Evolutionary conservation across 495 filamentous ascomycete species (phyloP).

Genomic region (Darksidea phi): DNA sequence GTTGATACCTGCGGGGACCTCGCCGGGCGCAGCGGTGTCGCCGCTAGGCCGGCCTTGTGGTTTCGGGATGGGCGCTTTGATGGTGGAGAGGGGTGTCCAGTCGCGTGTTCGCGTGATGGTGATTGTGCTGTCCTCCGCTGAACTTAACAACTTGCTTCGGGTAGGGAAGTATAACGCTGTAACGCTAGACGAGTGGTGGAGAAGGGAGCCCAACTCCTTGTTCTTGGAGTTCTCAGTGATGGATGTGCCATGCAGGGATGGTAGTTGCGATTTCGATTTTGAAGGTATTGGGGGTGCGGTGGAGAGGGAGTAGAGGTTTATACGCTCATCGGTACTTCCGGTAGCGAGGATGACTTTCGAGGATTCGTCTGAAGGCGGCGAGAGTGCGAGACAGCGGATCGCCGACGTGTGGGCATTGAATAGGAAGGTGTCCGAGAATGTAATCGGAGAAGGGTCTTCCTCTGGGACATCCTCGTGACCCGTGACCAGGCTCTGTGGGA

Average conservation of each 20-base stretch:
- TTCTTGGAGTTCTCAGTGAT: constrained; percentile 81
- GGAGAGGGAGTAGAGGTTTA: constrained; percentile 91
- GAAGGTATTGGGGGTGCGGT: constrained; percentile 57
- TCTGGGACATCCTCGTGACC: constrained; percentile 3
- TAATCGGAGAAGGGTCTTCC: constrained; percentile 42
- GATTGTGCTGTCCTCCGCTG: constrained; percentile 83
- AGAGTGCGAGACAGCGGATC: constrained; percentile 86
- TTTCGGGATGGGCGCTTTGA: constrained; percentile 87
- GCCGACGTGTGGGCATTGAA: constrained; percentile 90
- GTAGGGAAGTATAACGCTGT: constrained; percentile 80
- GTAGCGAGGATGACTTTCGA: constrained; percentile 80
- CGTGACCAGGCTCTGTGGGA: constrained; percentile 45
- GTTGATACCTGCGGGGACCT: constrained; percentile 84
- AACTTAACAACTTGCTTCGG: constrained; percentile 79
- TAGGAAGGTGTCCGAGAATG: constrained; percentile 91
- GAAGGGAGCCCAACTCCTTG: constrained; percentile 78
- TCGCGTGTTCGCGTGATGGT: constrained; percentile 82
- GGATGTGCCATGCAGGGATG: constrained; percentile 63
- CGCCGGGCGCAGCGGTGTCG: constrained; percentile 82
- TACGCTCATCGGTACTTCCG: constrained; percentile 85
- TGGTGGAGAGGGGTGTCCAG: constrained; percentile 83
- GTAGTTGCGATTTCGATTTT: constrained; percentile 40
- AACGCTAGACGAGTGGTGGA: constrained; percentile 80
- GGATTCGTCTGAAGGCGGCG: constrained; percentile 65
- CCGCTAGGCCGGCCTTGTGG: constrained; percentile 78